phyloP scores from a whole-genome alignment of 805 yeast species.

The Zygosaccharomyces gambellarensis region DNA sequence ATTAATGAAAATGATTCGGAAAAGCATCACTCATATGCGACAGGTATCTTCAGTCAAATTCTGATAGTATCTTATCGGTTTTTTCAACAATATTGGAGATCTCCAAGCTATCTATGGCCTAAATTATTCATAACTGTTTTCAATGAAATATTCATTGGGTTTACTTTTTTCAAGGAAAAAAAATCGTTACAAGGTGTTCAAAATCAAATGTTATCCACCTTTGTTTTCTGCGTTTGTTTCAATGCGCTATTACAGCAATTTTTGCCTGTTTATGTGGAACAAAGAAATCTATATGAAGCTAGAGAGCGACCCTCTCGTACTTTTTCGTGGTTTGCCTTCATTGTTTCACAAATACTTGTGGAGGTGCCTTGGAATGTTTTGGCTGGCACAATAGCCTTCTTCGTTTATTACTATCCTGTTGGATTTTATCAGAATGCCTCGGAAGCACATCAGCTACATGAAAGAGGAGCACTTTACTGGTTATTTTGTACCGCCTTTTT shows the following conservation, averaged over 20 bases:
- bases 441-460: constrained; percentile 42
- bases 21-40: constrained; percentile 40
- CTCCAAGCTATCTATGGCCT: constrained; percentile 57
- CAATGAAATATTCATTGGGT: constrained; percentile 63
- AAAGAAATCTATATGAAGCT: constrained; percentile 64
- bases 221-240: constrained; percentile 59
- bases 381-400: constrained; percentile 56
- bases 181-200: constrained; percentile 66
- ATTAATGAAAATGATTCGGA: constrained; percentile 32
- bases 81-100: constrained; percentile 63
- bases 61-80: constrained; percentile 48
- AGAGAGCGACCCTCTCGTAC: constrained; percentile 72
- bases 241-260: constrained; percentile 57
- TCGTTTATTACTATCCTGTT: constrained; percentile 69
- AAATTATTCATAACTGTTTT: constrained; percentile 50
- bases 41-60: constrained; percentile 40
- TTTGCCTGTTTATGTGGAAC: constrained; percentile 56
- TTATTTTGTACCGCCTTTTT: constrained; percentile 43
- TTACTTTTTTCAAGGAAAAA: constrained; percentile 66
- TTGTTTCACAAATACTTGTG: constrained; percentile 55
- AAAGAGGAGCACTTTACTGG: constrained; percentile 56
- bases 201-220: constrained; percentile 73
- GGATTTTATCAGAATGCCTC: constrained; percentile 62
- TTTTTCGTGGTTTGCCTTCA: constrained; percentile 60
- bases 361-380: constrained; percentile 63